Evolutionary conservation across 2,329 filamentous ascomycete genomes (phyloP).

Genomic region (Penicillium aurantiogriseum): DNA sequence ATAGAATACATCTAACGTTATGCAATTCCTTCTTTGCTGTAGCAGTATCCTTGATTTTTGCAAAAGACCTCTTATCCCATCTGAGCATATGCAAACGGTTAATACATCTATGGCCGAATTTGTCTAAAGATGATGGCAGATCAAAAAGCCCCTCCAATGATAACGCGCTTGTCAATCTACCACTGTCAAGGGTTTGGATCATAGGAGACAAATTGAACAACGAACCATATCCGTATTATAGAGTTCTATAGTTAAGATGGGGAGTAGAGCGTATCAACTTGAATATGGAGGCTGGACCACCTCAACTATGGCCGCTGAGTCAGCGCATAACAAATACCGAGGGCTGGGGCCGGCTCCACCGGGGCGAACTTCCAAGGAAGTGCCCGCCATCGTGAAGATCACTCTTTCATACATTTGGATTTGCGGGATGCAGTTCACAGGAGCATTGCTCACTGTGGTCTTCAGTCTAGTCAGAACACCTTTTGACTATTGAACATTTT

Average conservation of each 20-base stretch:
- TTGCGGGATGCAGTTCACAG: constrained; percentile 14
- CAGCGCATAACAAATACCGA: neutral
- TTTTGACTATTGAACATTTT: neutral
- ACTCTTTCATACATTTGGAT: constrained; percentile 6
- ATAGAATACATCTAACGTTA: neutral
- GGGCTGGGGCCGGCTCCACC: neutral
- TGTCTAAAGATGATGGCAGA: constrained; percentile 53
- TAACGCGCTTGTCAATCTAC: constrained; percentile 13
- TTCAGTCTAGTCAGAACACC: neutral
- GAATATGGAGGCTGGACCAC: neutral
- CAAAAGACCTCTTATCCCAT: constrained; percentile 25
- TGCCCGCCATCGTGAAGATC: constrained; percentile 8
- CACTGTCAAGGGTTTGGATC: constrained; percentile 8
- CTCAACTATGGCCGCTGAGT: neutral
- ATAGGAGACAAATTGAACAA: constrained; percentile 10
- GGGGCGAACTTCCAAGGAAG: neutral
- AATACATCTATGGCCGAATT: constrained; percentile 36
- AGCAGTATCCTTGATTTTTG: neutral
- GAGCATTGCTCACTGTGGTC: constrained; percentile 18
- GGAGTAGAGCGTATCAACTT: neutral
- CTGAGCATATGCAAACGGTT: constrained; percentile 36
- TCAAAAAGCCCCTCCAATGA: constrained; percentile 26
- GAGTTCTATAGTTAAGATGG: neutral
- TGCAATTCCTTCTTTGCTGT: neutral
- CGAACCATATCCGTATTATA: neutral